phyloP scores from a whole-genome alignment of 2,329 filamentous ascomycete genomes.

The Mycocentrospora acerina region DNA sequence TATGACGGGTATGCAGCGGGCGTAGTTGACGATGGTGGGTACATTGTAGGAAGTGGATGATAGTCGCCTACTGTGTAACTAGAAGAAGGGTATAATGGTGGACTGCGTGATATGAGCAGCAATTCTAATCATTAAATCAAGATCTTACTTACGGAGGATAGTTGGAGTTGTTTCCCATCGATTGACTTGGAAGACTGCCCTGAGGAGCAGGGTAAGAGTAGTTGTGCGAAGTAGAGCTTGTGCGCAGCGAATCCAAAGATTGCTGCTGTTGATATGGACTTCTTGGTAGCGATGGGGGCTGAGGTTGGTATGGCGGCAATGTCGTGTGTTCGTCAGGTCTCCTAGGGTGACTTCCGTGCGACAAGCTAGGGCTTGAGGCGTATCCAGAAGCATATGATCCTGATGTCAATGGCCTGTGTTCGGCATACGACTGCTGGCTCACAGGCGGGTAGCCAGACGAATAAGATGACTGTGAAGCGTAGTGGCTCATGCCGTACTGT shows the following conservation, averaged over 20 bases:
- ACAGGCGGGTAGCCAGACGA: conserved; percentile 35
- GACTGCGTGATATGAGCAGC: conserved; percentile 21
- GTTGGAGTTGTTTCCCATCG: conserved; percentile 30
- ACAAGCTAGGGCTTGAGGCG: conserved; percentile 26
- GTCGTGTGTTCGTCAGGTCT: conserved; percentile 30
- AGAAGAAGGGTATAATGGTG: conserved; percentile 35
- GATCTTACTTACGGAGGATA: conserved; percentile 35
- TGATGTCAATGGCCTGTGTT: conserved; percentile 29
- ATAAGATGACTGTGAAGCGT: conserved; percentile 33
- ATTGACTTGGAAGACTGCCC: conserved; percentile 29
- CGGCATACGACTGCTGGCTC: conserved; percentile 32
- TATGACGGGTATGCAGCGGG: conserved; percentile 37
- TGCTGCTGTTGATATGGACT: conserved; percentile 40
- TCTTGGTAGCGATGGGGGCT: conserved; percentile 26
- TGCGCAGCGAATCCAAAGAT: conserved; percentile 29
- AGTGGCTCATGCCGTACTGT: conserved; percentile 42
- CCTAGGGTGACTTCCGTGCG: conserved; percentile 26
- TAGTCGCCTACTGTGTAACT: conserved; percentile 38
- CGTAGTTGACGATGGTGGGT: conserved; percentile 36
- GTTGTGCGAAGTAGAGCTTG: conserved; percentile 27
- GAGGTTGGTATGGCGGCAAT: conserved; percentile 35
- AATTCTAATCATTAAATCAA: background rate
- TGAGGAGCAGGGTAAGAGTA: conserved; percentile 39
- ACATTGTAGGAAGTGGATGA: conserved; percentile 39
- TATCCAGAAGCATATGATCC: conserved; percentile 32